phyloP scores from a whole-genome alignment of 768 basidiomycete genomes.

The Suillus placidus region DNA sequence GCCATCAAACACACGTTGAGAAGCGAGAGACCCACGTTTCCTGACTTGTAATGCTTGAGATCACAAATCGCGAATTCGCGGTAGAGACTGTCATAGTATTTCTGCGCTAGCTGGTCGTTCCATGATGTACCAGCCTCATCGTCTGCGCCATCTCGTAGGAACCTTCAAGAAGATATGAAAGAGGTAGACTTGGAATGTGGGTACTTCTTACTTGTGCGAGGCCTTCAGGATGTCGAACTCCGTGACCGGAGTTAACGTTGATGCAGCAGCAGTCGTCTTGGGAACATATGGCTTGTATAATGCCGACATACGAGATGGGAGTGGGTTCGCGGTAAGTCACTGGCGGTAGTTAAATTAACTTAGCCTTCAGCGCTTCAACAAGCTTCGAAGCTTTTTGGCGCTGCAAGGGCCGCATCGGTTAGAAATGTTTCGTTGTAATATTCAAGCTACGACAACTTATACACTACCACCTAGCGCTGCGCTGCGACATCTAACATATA shows the following conservation, averaged over 20 bases:
- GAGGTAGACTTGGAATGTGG: neutral
- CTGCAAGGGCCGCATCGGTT: no score
- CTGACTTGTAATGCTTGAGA: constrained; percentile 94
- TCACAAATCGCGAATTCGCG: constrained; percentile 93
- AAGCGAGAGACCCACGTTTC: constrained; percentile 58
- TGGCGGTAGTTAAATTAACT: no score
- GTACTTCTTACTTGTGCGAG: constrained; percentile 58
- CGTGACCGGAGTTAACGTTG: constrained; percentile 23
- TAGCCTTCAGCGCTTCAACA: no score
- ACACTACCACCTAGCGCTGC: no score
- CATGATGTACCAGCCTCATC: constrained; percentile 47
- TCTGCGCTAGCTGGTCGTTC: constrained; percentile 85
- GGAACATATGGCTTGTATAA: constrained; percentile 21
- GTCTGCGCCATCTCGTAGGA: constrained; percentile 71
- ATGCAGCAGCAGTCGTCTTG: constrained; percentile 1
- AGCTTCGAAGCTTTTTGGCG: no score
- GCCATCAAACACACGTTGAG: neutral
- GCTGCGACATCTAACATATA: no score
- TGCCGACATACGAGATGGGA: constrained; percentile 10
- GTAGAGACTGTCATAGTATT: constrained; percentile 87
- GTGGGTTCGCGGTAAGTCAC: neutral
- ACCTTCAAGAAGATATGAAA: constrained; percentile 45
- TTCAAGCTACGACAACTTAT: no score
- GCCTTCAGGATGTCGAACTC: constrained; percentile 81
- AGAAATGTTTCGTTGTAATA: no score